Evolutionary conservation across 2,329 filamentous ascomycete genomes (phyloP), one percentile per base, ranked within the genome.

Genomic region (Ophiostoma pallidulum): DNA sequence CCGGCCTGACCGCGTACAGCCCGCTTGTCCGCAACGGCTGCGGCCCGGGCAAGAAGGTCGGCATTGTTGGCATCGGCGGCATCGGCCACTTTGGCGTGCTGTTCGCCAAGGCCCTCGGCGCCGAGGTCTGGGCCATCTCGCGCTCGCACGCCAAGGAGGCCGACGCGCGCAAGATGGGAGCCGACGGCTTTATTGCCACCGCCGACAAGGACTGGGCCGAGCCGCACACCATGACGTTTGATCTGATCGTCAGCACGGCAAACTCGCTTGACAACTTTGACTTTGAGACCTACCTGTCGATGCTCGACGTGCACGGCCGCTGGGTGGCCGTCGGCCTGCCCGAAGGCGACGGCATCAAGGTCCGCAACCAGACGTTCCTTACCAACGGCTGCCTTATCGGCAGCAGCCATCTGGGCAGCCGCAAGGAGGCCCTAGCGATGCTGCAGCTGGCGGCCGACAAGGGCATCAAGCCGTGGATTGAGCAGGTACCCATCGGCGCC

Each of bases 271-370:
- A 80, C 44, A 74, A 72, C 41, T 86, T 87, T 66, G 77, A 86
- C 60, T 68, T 87, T 28, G 65, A 67, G 45, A 74, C 82, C 54
- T 94, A 92, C 69, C 77, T 94, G 59, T 78, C 76, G 52, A 76
- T 89, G 58, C 75, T 94, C 62, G 88, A 91, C 66, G 81, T 91
- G 49, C 85, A 89, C 67, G 86, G 84, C 50, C 77, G 75, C 60
- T 92, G 85, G 78, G 78, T 91, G 63, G 85, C 77, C 58, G 84
- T 91, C 46, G 86, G 86, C 36, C 72, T 92, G 59, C 86, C 86
- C 3, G 85, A 89, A 61, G 83, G 86, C 52, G 79, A 82, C 38
- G 78, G 86, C 10, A 78, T 86, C 49, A 67, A 72, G 47, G 73
- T 92, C 55, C 80, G 78, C 66, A 82, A 84, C 43, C 84, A 89